Percentiles rank a stretch among this genome's conserved stretches.
These are phyloP conservation scores for Geotrichum reessii DNA, from an alignment of 1,139 yeast genomes.

Conservation along the genomic window DNA sequence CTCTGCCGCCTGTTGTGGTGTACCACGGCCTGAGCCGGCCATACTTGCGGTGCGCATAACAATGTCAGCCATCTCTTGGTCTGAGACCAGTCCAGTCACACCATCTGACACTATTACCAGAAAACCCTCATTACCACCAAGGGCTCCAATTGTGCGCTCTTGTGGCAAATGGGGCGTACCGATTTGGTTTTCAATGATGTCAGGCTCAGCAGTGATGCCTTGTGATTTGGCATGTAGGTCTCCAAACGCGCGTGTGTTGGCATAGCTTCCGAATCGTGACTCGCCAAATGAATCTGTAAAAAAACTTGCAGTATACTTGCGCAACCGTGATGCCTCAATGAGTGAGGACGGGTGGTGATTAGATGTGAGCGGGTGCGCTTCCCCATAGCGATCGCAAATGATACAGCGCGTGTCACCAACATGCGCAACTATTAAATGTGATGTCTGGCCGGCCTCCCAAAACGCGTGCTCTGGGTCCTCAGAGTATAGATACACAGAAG, in stretches of 20 bases:
- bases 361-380: slow-evolving; percentile 70
- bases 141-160: slow-evolving; percentile 33
- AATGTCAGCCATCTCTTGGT: slow-evolving; percentile 87
- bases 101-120: slow-evolving; percentile 80
- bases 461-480: slow-evolving; percentile 44
- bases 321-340: slow-evolving; percentile 64
- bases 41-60: slow-evolving; percentile 65
- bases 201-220: slow-evolving; percentile 93
- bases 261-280: slow-evolving; percentile 73
- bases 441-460: slow-evolving; percentile 65
- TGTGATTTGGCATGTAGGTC: slow-evolving; percentile 71
- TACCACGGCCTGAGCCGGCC: slow-evolving; percentile 63
- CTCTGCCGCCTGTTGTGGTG: slow-evolving; percentile 80
- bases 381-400: slow-evolving; percentile 53
- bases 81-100: slow-evolving; percentile 68
- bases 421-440: slow-evolving; percentile 74
- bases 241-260: slow-evolving; percentile 92
- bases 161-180: slow-evolving; percentile 43
- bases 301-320: slow-evolving; percentile 65
- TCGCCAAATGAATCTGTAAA: slow-evolving; percentile 93
- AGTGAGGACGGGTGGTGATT: slow-evolving; percentile 87
- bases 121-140: slow-evolving; percentile 71
- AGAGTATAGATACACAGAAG: slow-evolving; percentile 63
- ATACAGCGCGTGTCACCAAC: slow-evolving; percentile 95
- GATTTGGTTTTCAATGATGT: slow-evolving; percentile 58